phyloP scores from a whole-genome alignment of 1,284 basidiomycete genomes.

The Cronartium quercuum region DNA sequence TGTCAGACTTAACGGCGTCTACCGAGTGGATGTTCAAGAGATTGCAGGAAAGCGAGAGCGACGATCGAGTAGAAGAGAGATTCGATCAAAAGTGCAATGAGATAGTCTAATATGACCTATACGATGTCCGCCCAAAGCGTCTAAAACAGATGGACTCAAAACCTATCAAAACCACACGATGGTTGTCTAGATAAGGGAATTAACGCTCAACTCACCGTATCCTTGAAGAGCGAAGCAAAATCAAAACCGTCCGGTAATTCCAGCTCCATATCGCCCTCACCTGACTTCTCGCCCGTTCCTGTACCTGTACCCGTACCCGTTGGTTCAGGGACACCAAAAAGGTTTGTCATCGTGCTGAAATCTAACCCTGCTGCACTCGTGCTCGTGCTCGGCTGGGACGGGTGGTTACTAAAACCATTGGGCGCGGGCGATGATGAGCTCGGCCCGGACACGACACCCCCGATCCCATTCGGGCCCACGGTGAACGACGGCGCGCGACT shows the following conservation, averaged over 20 bases:
- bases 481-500: not conserved
- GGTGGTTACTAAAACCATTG: too few species aligned
- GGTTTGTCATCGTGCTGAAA: not conserved
- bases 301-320: not conserved
- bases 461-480: not conserved
- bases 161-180: too few species aligned
- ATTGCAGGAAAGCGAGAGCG: too few species aligned
- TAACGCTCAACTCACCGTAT: constrained; percentile 4
- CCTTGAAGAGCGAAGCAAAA: not conserved
- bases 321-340: not conserved
- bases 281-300: not conserved
- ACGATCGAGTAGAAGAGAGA: too few species aligned
- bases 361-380: not conserved
- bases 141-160: too few species aligned
- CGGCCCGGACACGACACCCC: not conserved
- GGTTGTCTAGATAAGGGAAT: too few species aligned
- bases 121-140: too few species aligned
- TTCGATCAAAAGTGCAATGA: too few species aligned
- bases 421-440: too few species aligned
- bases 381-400: not conserved
- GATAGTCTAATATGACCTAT: too few species aligned
- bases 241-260: not conserved
- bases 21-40: too few species aligned
- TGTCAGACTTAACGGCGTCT: too few species aligned
- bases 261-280: not conserved